phyloP scores from a whole-genome alignment of 306 rosid species.

The Astragalus glycyphyllos region DNA sequence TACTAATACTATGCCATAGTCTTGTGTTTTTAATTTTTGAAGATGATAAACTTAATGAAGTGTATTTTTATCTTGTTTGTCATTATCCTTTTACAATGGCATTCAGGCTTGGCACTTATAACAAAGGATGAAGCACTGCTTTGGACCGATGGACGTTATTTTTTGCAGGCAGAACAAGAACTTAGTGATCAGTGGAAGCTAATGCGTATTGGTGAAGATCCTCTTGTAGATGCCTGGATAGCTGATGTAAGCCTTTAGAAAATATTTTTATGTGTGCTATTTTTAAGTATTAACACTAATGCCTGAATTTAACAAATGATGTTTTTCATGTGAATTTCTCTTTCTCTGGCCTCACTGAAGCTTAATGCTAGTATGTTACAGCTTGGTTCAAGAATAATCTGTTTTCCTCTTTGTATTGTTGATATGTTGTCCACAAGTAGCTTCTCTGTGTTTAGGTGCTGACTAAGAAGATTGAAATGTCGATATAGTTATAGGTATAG shows the following conservation, averaged over 20 bases:
- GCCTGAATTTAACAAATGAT: conserved; percentile 16
- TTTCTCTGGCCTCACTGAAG: not conserved
- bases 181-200: conserved; percentile 89
- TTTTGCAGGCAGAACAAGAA: conserved; percentile 87
- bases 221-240: conserved; percentile 88
- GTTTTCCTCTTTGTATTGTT: conserved; percentile 21
- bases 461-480: conserved; percentile 2
- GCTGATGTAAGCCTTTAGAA: conserved; percentile 66
- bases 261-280: conserved; percentile 7
- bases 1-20: not conserved
- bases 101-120: conserved; percentile 87
- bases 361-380: not conserved
- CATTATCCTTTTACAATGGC: not conserved
- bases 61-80: conserved; percentile 10
- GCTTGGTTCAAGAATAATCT: conserved; percentile 1
- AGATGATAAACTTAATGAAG: not conserved
- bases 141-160: conserved; percentile 98
- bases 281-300: not conserved
- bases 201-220: conserved; percentile 98
- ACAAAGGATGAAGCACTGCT: conserved; percentile 76
- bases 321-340: not conserved
- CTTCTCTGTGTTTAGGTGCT: conserved; percentile 28
- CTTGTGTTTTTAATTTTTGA: conserved; percentile 31
- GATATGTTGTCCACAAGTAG: conserved; percentile 19
- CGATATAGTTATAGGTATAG: not conserved